Base-by-base conservation (phyloP, 23 red algal genomes). In the Cyanidioschyzon merolae region DNA sequence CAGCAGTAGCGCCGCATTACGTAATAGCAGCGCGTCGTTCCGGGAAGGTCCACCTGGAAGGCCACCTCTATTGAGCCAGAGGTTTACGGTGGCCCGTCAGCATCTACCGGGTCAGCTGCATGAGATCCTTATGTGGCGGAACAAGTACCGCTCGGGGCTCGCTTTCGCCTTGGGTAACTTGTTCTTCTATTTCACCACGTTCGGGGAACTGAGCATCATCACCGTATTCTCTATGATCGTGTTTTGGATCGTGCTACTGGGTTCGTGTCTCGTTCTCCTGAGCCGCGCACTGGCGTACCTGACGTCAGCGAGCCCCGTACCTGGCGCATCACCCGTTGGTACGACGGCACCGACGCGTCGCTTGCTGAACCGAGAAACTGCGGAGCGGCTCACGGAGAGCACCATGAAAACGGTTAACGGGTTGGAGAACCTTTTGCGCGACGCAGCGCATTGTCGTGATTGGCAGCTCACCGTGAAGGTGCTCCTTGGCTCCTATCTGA, bases 161-260 rank as follows among this genome's bases (percentile, higher is more conserved):
- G 63, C 32, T 3, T 71, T 71, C 63, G 21, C 63, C 2, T 27
- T 71, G 12, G 63, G 63, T 27, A 71, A 71, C 63, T 32, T 71
- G 63, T 71, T 71, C 63, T 71, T 71, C 63, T 71, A 32, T 27
- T 71, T 71, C 63, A 71, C 63, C 63, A 71, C 63, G 63, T 7
- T 71, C 12, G 32, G 21, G 16, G n/a, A 71, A 35, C 12, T 71
- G 63, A 71, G n/a, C 7, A 32, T 35, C 12, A 27, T 71, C 7
- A 71, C 63, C 12, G 63, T 71, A 27, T 71, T 71, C 32, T 25
- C 63, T 25, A 71, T 71, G 63, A 71, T 71, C 63, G 63, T 71
- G 16, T 71, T 71, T 35, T 71, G 63, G 63, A 7, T 71, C 7
- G 63, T 71, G 29, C 29, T 71, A 27, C 12, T 71, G n/a, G 63